Conservation (phyloP, 169 alveolate species). For the Plasmodium inui region DNA sequence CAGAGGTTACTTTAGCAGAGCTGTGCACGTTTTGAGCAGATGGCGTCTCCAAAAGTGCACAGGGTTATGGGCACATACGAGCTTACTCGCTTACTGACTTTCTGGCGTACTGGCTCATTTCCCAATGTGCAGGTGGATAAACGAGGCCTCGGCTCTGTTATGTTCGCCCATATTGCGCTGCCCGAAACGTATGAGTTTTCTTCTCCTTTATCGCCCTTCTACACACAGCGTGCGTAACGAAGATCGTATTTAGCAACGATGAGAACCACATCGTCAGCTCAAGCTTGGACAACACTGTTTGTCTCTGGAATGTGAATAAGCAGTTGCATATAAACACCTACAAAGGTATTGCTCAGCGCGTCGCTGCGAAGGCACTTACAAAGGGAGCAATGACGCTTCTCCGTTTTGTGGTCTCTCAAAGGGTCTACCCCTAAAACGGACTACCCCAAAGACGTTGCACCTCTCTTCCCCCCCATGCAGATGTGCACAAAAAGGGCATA, state of each 20-base stretch:
- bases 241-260: constrained; percentile 50
- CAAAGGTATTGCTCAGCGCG: constrained; percentile 13
- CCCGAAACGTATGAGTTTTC: neutral
- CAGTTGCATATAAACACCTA: constrained; percentile 45
- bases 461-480: neutral
- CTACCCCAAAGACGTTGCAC: neutral
- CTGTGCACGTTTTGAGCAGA: neutral
- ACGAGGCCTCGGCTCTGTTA: neutral
- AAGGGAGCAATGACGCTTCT: neutral
- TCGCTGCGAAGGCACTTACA: neutral
- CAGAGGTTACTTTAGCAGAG: constrained; percentile 10
- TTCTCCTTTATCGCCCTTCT: neutral
- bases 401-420: neutral
- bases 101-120: too few relatives aligned
- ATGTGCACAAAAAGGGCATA: constrained; percentile 70
- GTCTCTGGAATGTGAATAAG: constrained; percentile 65
- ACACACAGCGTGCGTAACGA: constrained; percentile 47
- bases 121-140: neutral
- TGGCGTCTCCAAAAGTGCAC: neutral
- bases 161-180: neutral
- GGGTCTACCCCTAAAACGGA: neutral
- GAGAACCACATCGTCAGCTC: constrained; percentile 50
- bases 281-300: constrained; percentile 39
- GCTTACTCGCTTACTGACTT: neutral
- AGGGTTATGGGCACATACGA: neutral